A percentile compares a stretch with the other conserved stretches of the same genome.
phyloP scores from a whole-genome alignment of 2,329 filamentous ascomycete genomes.

The Apiospora kogelbergensis region DNA sequence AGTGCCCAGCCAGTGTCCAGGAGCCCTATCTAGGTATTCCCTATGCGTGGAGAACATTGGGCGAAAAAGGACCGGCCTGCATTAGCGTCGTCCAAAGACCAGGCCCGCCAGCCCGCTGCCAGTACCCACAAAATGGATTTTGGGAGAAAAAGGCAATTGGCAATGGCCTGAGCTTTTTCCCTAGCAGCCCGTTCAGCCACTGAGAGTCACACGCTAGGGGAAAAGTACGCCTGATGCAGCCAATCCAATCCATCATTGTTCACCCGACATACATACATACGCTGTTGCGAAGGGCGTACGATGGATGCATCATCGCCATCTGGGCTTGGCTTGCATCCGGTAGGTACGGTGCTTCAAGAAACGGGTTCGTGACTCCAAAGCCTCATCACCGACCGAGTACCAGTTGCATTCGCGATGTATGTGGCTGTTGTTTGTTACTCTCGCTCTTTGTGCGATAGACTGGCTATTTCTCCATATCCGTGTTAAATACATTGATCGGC shows the following conservation, averaged over 20 bases:
- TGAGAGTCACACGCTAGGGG: neutral
- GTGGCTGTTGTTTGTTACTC: too few relatives aligned
- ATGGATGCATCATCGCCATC: neutral
- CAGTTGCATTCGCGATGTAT: neutral
- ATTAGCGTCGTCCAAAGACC: neutral
- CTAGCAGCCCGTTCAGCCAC: neutral
- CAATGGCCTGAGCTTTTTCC: neutral
- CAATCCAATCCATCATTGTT: neutral
- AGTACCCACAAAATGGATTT: neutral
- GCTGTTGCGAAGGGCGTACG: neutral
- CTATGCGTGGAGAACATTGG: neutral
- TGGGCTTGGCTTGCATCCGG: neutral
- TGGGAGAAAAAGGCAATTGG: neutral
- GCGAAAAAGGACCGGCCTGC: neutral
- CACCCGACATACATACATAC: neutral
- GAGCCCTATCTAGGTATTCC: neutral
- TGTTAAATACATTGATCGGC: neutral
- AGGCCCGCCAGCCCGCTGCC: neutral
- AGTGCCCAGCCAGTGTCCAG: too few relatives aligned
- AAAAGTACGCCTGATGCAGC: neutral
- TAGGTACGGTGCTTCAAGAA: neutral
- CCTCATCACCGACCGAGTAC: neutral
- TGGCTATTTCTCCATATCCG: neutral
- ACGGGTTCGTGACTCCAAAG: neutral
- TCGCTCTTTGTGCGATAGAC: too few relatives aligned